Percentiles rank a stretch among this genome's conserved stretches.
Conservation (phyloP, 2,329 filamentous ascomycete genomes). For the Biscogniauxia mediterranea region DNA sequence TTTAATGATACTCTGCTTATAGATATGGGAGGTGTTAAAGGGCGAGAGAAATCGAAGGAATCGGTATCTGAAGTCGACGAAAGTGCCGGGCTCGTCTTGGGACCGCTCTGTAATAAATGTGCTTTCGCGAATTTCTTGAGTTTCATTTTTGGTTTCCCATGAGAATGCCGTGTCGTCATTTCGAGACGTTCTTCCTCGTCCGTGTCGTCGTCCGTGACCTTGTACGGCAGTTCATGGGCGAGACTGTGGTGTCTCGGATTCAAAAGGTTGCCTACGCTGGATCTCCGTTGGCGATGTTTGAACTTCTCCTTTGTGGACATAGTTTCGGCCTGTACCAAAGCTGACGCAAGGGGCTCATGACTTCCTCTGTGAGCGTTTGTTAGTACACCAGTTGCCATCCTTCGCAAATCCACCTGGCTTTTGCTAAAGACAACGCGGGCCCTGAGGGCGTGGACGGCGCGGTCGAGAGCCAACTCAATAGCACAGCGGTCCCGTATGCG, state of each 20-base stretch:
- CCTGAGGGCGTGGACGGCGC: slow-evolving; percentile 67
- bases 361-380: slow-evolving; percentile 22
- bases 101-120: slow-evolving; percentile 34
- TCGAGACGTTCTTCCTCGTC: slow-evolving; percentile 45
- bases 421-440: slow-evolving; percentile 68
- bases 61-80: slow-evolving; percentile 27
- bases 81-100: slow-evolving; percentile 28
- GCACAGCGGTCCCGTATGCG: slow-evolving; percentile 84
- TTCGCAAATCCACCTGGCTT: slow-evolving; percentile 59
- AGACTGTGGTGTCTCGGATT: slow-evolving; percentile 35
- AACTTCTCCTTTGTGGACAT: slow-evolving; percentile 28
- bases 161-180: slow-evolving; percentile 36
- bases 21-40: slow-evolving; percentile 22
- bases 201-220: slow-evolving; percentile 44
- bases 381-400: slow-evolving; percentile 38
- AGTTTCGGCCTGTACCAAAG: slow-evolving; percentile 10
- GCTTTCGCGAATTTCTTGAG: slow-evolving; percentile 43
- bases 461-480: slow-evolving; percentile 81
- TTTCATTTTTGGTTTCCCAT: slow-evolving; percentile 37
- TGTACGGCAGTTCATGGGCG: slow-evolving; percentile 37
- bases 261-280: slow-evolving; percentile 50
- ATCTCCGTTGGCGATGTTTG: slow-evolving; percentile 43
- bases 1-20: slow-evolving; percentile 3
- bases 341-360: slow-evolving; percentile 18
- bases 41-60: slow-evolving; percentile 40